Base-by-base conservation (phyloP, 192 early-diverging fungal species). In the Coemansia aciculifera region DNA sequence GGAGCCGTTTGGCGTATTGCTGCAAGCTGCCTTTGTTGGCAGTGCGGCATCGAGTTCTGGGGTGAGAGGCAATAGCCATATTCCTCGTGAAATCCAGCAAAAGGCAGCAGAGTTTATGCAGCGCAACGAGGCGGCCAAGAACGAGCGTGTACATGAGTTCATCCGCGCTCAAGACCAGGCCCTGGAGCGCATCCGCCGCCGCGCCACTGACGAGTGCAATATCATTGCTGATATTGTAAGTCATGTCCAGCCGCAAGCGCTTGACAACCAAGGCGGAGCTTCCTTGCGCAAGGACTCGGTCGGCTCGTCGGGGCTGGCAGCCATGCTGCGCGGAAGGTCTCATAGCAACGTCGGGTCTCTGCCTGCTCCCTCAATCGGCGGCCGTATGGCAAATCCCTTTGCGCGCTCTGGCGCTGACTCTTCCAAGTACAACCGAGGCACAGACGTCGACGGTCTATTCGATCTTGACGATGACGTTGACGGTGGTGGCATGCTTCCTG, bases 21-120 rank as follows among this genome's bases (percentile, higher is more conserved):
- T 82, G 64, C 59, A 52, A 7, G 59, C 64, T 9, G 49, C 39
- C 12, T 56, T 63, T 34, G 43, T 49, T 7, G 70, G 62, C 40
- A 42, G 29, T 2, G 19, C 54, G 17, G 29, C 66, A 39, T n/a
- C 61, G 40, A 37, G 42, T 23, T 39, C 54, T 13, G 54, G 57
- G 36, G 46, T 27, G n/a, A 9, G 51, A 54, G 51, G 51, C 24
- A 54, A 3, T n/a, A 13, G 24, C 24, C 74, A 82, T 19, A 60
- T 77, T 34, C 68, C 79, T 32, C 74, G 74, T n/a, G 79, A 77
- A 38, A 64, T 82, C 59, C 71, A 77, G 68, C 71, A 71, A 46
- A 66, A 56, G 62, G 66, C 43, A 10, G 32, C 67, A 1, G 74
- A 73, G 68, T 77, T 59, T 38, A 61, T 81, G 71, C 71, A 73